Evolutionary conservation across 192 early-diverging fungal genomes (phyloP), one percentile per base, ranked within the genome.

Genomic region (Gigaspora rosea): DNA sequence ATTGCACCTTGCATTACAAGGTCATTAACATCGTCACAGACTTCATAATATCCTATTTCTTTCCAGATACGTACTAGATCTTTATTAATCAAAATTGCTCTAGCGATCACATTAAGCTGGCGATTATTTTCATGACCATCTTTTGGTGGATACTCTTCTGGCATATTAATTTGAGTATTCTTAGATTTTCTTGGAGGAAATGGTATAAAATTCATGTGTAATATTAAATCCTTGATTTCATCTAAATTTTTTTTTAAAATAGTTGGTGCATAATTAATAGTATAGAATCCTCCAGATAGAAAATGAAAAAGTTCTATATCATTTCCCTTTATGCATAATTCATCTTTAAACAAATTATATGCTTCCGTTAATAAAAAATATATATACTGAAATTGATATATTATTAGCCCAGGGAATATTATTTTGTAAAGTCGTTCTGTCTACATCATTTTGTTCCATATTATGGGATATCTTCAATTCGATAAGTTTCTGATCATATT

Each of bases 51-150:
- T 0, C 58, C 73, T 4, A 33, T 54, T 10, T 59, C 4, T 63
- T 62, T 74, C 73, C 73, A 74, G 1, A 47, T 10, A 0, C 61
- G 7, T 16, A 74, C 58, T 22, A 74, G 18, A 49, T 35, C 16
- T 11, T 57, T 57, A 48, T 63, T 9, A 8, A 74, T 49, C 9
- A 74, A 47, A 2, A 74, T 74, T 22, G 73, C 59, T 7, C 73
- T 27, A 4, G 58, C 58, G 8, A 74, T 63, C 0, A 74, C n/a
- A 18, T 74, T 61, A 12, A 74, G 58, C 49, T 62, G 73, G 1
- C 73, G 15, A 3, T 11, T n/a, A 18, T 74, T 74, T 20, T 74
- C 73, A 74, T 74, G 62, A 22, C 46, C 73, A 63, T 74, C 73
- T 15, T 48, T 62, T 62, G 58, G 36, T 8, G 73, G 73, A 22